Evolutionary conservation across 202 grass and related monocot genomes (phyloP).

Genomic region (Schoenoplectus triqueter): DNA sequence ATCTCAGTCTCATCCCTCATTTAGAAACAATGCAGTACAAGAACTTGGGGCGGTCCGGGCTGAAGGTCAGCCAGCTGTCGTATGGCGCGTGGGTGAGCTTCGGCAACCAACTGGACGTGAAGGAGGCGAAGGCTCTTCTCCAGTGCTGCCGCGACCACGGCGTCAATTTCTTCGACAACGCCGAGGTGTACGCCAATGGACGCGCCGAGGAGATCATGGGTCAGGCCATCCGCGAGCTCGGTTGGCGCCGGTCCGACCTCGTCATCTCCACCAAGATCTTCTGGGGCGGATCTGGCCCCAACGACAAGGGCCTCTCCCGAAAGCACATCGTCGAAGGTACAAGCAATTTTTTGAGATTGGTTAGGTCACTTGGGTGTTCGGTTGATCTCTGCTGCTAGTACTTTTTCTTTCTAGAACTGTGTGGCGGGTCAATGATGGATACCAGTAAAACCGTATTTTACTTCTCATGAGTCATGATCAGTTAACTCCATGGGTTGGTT

Average conservation of each 20-base stretch:
- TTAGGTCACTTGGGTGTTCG: neutral
- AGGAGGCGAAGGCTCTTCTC: conserved; percentile 86
- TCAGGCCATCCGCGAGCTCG: conserved; percentile 93
- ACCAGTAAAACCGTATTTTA: neutral
- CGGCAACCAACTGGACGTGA: conserved; percentile 95
- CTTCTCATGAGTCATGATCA: neutral
- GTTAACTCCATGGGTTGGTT: neutral
- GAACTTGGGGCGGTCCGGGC: conserved; percentile 82
- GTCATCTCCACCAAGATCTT: conserved; percentile 99
- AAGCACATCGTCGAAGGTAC: conserved; percentile 89
- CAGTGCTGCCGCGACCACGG: conserved; percentile 88
- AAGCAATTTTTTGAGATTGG: neutral
- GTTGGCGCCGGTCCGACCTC: conserved; percentile 85
- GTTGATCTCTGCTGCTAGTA: neutral
- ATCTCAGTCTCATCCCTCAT: neutral
- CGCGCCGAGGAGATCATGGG: conserved; percentile 99
- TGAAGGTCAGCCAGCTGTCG: conserved; percentile 86
- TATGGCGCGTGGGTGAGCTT: conserved; percentile 92
- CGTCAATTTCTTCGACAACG: conserved; percentile 99
- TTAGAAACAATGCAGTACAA: conserved; percentile 77
- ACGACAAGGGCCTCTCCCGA: conserved; percentile 96
- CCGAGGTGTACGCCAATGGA: conserved; percentile 89
- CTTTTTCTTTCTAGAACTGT: neutral
- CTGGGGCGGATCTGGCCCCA: conserved; percentile 91
- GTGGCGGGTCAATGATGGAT: neutral